Percentiles rank a stretch among this genome's conserved stretches.
phyloP scores from a whole-genome alignment of 768 basidiomycete genomes.

The Boletellus ananiceps region DNA sequence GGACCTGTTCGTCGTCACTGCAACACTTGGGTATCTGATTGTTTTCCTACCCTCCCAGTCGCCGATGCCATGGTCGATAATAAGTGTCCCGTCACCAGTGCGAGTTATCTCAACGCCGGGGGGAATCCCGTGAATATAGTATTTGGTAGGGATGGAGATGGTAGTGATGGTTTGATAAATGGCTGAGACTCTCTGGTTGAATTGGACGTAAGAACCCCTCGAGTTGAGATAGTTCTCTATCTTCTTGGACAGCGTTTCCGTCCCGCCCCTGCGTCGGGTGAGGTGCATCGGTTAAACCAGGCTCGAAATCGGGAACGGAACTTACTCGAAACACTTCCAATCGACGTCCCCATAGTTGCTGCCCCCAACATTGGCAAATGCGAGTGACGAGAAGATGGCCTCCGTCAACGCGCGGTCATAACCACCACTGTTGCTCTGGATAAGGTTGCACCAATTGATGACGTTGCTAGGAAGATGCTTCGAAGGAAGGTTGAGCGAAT shows the following conservation, averaged over 20 bases:
- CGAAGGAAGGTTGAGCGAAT: constrained; percentile 13
- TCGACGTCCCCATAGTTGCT: constrained; percentile 13
- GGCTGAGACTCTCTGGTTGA: constrained; percentile 17
- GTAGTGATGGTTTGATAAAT: constrained; percentile 9
- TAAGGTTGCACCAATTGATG: constrained; percentile 32
- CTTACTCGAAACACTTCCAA: constrained; percentile 32
- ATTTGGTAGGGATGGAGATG: background rate
- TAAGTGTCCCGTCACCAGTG: too few relatives aligned
- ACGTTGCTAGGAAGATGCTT: constrained; percentile 16
- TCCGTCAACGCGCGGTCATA: constrained; percentile 36
- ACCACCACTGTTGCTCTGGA: constrained; percentile 28
- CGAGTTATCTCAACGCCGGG: too few relatives aligned
- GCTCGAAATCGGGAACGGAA: background rate
- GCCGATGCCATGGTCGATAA: too few relatives aligned
- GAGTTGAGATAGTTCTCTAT: constrained; percentile 18
- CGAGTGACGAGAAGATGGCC: constrained; percentile 29
- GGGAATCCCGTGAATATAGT: too few relatives aligned
- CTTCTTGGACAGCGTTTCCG: constrained; percentile 20
- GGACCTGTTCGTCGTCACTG: constrained; percentile 6
- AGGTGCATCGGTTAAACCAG: background rate
- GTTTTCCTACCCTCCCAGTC: too few relatives aligned
- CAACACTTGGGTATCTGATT: background rate
- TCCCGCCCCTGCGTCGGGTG: constrained; percentile 16
- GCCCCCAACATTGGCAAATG: constrained; percentile 14
- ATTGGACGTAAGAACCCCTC: constrained; percentile 7